Evolutionary conservation across 768 basidiomycete species (phyloP), one percentile per base, ranked within the genome.

Genomic region (Jaapia argillacea): DNA sequence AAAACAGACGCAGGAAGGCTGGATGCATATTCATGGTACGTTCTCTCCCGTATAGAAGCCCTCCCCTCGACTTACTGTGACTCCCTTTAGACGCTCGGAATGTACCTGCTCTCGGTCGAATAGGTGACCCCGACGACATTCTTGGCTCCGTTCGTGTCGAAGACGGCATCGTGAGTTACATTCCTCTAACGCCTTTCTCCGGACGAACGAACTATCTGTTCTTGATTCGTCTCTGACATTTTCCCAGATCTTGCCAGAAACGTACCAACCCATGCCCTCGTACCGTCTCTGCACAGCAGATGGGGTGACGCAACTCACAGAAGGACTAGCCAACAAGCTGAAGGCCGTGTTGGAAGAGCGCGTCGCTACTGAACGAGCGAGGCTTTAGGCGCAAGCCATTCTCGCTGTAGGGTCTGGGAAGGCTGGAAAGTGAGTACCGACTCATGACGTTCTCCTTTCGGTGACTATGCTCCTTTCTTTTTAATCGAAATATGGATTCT

Each of bases 111-210:
- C 57, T 85, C 5, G 81, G 79, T 1, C 70, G 87, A 36, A 81
- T 88, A 41, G 85, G 85, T 12, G 82, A 87, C 54, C 81, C 84
- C 1, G 87, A 90, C 52, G 88, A 90, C 58, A 90, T 90, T 46
- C 69, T 90, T 37, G 87, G 71, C 2, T 72, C 81, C 2, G 85
- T 90, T 7, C 66, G 80, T 5, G 84, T 90, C 4, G 65, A 81
- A 47, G 69, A 79, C 44, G 75, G 85, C 54, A 71, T 79, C 68
- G 82, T 79, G 46, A 22, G 64, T 53, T 16, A 18, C 41, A 31
- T 35, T 1, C 13, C 28, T 27, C 47, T 16, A n/a, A 22, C 22
- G 24, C 14, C 21, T 12, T 36, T 31, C 25, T n/a, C n/a, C n/a
- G n/a, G n/a, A n/a, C n/a, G n/a, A n/a, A n/a, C 20, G 21, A 2